Evolutionary conservation across 108 stramenopile genomes (phyloP).

Genomic region (Skeletonema potamos): DNA sequence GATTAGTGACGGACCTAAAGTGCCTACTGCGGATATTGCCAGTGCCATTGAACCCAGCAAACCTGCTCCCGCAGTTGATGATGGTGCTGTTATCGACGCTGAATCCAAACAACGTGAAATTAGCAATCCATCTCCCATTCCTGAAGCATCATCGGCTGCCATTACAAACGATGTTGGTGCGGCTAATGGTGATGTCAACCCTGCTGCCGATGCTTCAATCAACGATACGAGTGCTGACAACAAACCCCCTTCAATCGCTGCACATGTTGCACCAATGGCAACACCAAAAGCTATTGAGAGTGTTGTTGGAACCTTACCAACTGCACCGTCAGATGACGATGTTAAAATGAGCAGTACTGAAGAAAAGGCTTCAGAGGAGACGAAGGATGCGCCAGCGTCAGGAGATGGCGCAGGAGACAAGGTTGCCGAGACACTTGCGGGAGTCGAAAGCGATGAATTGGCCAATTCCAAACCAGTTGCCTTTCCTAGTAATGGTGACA

Average conservation of each 20-base stretch:
- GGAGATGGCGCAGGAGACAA: background rate
- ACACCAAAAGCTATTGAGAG: background rate
- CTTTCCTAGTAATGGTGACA: background rate
- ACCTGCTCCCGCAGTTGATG: background rate
- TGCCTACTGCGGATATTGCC: background rate
- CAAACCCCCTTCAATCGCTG: background rate
- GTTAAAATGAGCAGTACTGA: background rate
- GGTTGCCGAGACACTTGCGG: background rate
- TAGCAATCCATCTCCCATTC: background rate
- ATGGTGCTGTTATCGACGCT: background rate
- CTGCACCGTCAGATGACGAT: background rate
- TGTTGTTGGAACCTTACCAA: background rate
- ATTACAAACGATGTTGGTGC: background rate
- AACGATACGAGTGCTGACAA: background rate
- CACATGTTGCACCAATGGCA: background rate
- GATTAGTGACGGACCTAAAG: background rate
- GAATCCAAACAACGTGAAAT: background rate
- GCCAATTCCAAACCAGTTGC: background rate
- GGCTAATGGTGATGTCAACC: background rate
- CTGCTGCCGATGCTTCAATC: background rate
- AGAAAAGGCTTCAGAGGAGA: background rate
- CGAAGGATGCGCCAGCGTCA: background rate
- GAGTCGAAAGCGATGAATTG: background rate
- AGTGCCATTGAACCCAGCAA: background rate
- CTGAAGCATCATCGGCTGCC: background rate